Conservation (phyloP, 139 green algal genomes). For the Coccomyxa sp. region DNA sequence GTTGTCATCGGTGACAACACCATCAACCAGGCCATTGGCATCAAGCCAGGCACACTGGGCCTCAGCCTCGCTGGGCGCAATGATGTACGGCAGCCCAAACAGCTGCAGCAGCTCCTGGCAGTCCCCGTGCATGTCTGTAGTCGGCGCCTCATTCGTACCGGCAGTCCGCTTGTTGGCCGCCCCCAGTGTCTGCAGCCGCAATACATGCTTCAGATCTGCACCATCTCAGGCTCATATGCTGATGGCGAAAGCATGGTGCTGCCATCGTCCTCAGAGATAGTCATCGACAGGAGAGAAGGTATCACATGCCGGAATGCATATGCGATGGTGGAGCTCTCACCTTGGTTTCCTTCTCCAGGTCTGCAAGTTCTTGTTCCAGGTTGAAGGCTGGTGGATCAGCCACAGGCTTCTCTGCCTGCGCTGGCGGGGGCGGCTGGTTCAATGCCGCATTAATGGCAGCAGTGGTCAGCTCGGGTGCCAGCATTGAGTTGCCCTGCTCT, state of each 20-base stretch:
- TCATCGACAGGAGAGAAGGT: too few species aligned
- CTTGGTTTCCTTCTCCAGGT: constrained; percentile 28
- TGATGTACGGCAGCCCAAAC: constrained; percentile 97
- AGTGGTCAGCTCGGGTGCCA: not conserved
- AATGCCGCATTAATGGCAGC: not conserved
- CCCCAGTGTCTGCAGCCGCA: constrained; percentile 19
- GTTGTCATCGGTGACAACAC: constrained; percentile 96
- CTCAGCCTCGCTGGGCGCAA: constrained; percentile 91
- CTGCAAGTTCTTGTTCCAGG: constrained; percentile 24
- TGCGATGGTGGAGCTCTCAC: not conserved
- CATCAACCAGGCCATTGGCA: constrained; percentile 81
- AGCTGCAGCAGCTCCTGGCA: constrained; percentile 90
- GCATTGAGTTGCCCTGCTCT: not conserved
- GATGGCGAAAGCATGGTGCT: too few species aligned
- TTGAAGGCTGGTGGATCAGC: constrained; percentile 13
- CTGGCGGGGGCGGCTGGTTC: not conserved
- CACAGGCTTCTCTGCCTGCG: not conserved
- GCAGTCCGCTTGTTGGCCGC: constrained; percentile 8
- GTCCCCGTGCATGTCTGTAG: constrained; percentile 74
- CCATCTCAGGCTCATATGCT: not conserved
- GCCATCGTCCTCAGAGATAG: too few species aligned
- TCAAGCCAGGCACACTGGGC: constrained; percentile 94
- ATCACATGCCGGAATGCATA: not conserved
- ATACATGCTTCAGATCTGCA: not conserved
- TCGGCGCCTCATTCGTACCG: constrained; percentile 54